A percentile compares a stretch with the other conserved stretches of the same genome.
Conservation (phyloP, 2,329 filamentous ascomycete genomes). For the Paraphoma chrysanthemicola region DNA sequence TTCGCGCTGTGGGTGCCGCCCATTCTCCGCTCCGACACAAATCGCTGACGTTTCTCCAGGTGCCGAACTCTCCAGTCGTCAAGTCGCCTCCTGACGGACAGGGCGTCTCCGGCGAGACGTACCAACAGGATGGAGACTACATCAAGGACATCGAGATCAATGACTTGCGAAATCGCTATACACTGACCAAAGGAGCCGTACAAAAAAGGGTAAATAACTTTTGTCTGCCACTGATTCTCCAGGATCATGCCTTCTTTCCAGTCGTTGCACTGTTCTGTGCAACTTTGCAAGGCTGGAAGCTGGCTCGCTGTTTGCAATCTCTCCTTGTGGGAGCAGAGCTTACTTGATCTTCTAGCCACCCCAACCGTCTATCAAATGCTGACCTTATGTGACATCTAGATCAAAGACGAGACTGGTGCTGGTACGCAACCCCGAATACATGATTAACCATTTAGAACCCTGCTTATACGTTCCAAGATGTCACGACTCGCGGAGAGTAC, state of each 20-base stretch:
- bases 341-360: slow-evolving; percentile 54
- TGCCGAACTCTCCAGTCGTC: slow-evolving; percentile 57
- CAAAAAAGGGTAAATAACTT: slow-evolving; percentile 99
- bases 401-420: slow-evolving; percentile 99
- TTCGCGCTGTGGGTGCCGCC: slow-evolving; percentile 62
- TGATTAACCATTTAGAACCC: slow-evolving; percentile 64
- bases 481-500: slow-evolving; percentile 96
- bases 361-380: slow-evolving; percentile 83
- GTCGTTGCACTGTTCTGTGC: slow-evolving; percentile 54
- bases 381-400: slow-evolving; percentile 94
- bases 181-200: slow-evolving; percentile 93
- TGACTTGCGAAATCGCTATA: slow-evolving; percentile 94
- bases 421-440: slow-evolving; percentile 85
- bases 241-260: slow-evolving; percentile 51
- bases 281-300: slow-evolving; percentile 52
- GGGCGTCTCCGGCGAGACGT: slow-evolving; percentile 76
- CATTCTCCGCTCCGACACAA: not conserved
- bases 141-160: slow-evolving; percentile 99
- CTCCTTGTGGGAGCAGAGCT: slow-evolving; percentile 54
- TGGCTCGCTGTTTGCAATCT: slow-evolving; percentile 40
- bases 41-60: slow-evolving; percentile 37
- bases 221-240: slow-evolving; percentile 71
- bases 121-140: slow-evolving; percentile 94
- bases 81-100: slow-evolving; percentile 62
- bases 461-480: slow-evolving; percentile 82